A percentile compares a stretch with the other conserved stretches of the same genome.
These are phyloP conservation scores for Rutstroemia sp. DNA, from an alignment of 2,329 filamentous ascomycete genomes.

Conservation along the genomic window DNA sequence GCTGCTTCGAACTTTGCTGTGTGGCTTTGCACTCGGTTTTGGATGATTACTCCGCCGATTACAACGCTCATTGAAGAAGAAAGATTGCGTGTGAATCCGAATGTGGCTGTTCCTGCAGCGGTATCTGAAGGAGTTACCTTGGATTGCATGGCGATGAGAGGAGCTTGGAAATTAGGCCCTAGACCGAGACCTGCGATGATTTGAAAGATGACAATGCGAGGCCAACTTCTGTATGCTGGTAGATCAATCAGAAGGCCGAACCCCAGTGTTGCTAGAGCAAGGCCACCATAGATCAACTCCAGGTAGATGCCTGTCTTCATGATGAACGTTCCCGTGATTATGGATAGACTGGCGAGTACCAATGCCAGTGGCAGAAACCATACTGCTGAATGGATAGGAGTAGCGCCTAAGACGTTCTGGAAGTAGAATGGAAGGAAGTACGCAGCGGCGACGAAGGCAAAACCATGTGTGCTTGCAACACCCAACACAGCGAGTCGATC, in stretches of 20 bases:
- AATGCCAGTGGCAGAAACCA: conserved; percentile 65
- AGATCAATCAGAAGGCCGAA: conserved; percentile 36
- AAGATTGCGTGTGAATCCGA: no score
- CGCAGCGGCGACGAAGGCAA: conserved; percentile 51
- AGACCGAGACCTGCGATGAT: no score
- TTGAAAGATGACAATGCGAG: no score
- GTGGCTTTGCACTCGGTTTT: no score
- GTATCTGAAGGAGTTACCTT: no score
- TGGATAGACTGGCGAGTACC: conserved; percentile 53
- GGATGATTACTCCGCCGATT: no score
- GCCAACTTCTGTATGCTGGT: conserved; percentile 22
- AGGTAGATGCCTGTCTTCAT: conserved; percentile 41
- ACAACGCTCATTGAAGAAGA: no score
- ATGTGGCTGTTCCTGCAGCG: no score
- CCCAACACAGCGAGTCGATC: neutral
- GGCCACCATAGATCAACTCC: conserved; percentile 38
- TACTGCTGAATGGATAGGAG: conserved; percentile 64
- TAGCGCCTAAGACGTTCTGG: conserved; percentile 63
- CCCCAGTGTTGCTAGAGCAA: conserved; percentile 36
- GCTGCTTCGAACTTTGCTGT: no score
- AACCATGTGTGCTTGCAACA: conserved; percentile 27
- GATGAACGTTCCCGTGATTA: conserved; percentile 58
- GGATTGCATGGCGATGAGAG: no score
- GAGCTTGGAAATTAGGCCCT: no score
- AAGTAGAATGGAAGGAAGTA: conserved; percentile 56